phyloP scores from a whole-genome alignment of 805 yeast genomes.

The Candida patagonica region DNA sequence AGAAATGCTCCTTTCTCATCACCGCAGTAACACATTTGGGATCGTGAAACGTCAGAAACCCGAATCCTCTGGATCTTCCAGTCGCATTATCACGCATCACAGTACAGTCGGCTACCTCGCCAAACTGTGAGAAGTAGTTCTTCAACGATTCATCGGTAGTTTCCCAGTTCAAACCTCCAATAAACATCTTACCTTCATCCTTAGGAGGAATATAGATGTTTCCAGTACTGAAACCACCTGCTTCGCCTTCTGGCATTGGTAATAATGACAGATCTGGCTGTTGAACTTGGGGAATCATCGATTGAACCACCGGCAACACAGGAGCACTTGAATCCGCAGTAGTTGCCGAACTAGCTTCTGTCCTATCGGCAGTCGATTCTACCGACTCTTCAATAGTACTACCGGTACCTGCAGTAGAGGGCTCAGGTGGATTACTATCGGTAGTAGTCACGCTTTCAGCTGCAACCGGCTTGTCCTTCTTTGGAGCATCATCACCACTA shows the following conservation, averaged over 20 bases:
- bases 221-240: conserved; percentile 25
- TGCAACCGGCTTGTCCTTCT: conserved; percentile 19
- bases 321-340: background rate
- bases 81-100: conserved; percentile 86
- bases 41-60: conserved; percentile 78
- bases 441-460: conserved; percentile 6
- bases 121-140: conserved; percentile 77
- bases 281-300: conserved; percentile 3
- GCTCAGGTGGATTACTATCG: conserved; percentile 4
- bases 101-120: conserved; percentile 78
- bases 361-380: conserved; percentile 13
- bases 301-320: conserved; percentile 5
- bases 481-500: conserved; percentile 28
- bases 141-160: conserved; percentile 82
- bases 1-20: conserved; percentile 71
- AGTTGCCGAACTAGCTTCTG: conserved; percentile 13
- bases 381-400: conserved; percentile 6
- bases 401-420: conserved; percentile 7
- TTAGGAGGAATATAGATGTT: conserved; percentile 43
- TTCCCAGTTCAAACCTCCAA: conserved; percentile 98
- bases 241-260: conserved; percentile 5
- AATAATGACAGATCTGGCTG: conserved; percentile 1
- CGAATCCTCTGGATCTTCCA: conserved; percentile 92
- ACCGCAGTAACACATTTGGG: conserved; percentile 82
- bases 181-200: conserved; percentile 85